phyloP scores from a whole-genome alignment of 768 basidiomycete genomes.

The Collybiopsis confluens region DNA sequence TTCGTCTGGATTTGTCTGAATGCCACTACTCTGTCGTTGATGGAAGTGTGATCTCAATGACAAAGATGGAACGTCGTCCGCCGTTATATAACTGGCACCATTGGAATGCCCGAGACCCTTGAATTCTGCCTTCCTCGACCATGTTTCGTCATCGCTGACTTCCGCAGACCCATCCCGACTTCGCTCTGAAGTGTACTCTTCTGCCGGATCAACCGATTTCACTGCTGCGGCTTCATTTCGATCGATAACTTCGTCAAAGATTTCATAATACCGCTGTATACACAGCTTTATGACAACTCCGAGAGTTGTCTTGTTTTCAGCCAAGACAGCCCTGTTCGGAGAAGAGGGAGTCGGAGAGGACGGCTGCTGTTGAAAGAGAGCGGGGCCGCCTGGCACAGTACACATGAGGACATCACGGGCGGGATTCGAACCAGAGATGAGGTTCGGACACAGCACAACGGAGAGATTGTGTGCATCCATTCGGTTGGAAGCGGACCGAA shows the following conservation, averaged over 20 bases:
- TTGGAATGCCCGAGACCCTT: not conserved
- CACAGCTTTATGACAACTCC: constrained; percentile 72
- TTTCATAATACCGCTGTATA: constrained; percentile 79
- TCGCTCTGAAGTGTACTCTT: not conserved
- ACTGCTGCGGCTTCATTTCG: constrained; percentile 50
- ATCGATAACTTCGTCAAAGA: constrained; percentile 80
- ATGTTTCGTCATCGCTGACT: not conserved
- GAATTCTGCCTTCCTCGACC: not conserved
- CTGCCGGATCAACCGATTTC: too few species aligned
- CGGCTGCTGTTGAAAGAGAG: constrained; percentile 22
- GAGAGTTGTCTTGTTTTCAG: constrained; percentile 57
- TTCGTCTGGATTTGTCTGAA: constrained; percentile 36
- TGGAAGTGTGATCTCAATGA: not conserved
- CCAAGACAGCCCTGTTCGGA: constrained; percentile 20
- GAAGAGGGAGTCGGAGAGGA: constrained; percentile 11
- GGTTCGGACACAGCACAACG: constrained; percentile 75
- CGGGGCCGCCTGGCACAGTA: constrained; percentile 47
- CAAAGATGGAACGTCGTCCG: not conserved
- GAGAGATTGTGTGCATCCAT: constrained; percentile 87
- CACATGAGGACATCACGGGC: constrained; percentile 74
- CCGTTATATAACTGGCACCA: too few species aligned
- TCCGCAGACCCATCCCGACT: not conserved
- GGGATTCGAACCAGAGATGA: constrained; percentile 66
- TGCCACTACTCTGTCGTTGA: constrained; percentile 11
- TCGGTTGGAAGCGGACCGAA: constrained; percentile 58